These are phyloP conservation scores for Fusarium ramigenum DNA, from an alignment of 2,329 filamentous ascomycete species.

Conservation along the genomic window DNA sequence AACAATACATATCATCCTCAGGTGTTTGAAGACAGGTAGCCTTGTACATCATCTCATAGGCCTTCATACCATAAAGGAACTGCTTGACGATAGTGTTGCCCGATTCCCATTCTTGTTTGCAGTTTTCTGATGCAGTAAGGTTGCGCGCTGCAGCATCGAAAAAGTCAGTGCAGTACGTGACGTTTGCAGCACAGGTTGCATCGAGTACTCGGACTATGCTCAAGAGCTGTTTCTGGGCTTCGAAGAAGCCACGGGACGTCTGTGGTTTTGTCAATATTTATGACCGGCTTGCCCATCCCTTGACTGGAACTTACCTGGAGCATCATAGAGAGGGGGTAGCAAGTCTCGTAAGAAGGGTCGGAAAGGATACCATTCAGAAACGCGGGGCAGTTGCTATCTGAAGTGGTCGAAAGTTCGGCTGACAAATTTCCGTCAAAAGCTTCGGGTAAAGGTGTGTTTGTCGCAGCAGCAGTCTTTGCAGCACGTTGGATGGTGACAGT, in stretches of 20 bases:
- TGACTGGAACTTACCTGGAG: slow-evolving; percentile 68
- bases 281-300: no score
- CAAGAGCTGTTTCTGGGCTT: slow-evolving; percentile 75
- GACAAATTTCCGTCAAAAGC: slow-evolving; percentile 73
- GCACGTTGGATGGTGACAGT: slow-evolving; percentile 39
- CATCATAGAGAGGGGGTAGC: slow-evolving; percentile 86
- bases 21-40: slow-evolving; percentile 81
- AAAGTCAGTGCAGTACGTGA: slow-evolving; percentile 70
- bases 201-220: slow-evolving; percentile 82
- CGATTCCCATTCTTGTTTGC: slow-evolving; percentile 73
- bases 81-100: slow-evolving; percentile 76
- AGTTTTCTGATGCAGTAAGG: slow-evolving; percentile 70
- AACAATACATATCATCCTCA: slow-evolving; percentile 76
- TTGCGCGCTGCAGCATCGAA: slow-evolving; percentile 72
- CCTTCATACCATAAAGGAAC: slow-evolving; percentile 78
- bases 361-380: slow-evolving; percentile 76
- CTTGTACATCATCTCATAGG: slow-evolving; percentile 81
- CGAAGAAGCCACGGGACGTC: slow-evolving; percentile 87
- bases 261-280: slow-evolving; percentile 49
- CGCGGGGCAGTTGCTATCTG: slow-evolving; percentile 64
- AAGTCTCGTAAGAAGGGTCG: slow-evolving; percentile 73
- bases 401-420: slow-evolving; percentile 66
- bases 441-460: slow-evolving; percentile 61
- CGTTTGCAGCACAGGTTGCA: slow-evolving; percentile 76
- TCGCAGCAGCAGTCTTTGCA: slow-evolving; percentile 33